phyloP scores from a whole-genome alignment of 2,329 filamentous ascomycete genomes.

The Ascosphaera pollenicola region DNA sequence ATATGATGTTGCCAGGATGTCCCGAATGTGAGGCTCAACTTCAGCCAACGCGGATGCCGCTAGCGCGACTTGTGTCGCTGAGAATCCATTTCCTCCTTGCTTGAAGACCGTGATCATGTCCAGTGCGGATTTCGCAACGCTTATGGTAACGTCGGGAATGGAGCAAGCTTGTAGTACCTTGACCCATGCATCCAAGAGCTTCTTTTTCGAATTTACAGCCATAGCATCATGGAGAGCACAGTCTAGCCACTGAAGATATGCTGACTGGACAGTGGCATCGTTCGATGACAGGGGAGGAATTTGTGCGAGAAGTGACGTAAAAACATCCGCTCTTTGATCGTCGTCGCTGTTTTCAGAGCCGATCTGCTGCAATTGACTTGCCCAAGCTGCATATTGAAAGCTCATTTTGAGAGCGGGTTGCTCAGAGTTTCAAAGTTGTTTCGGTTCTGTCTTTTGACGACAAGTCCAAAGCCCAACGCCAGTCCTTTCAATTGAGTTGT shows the following conservation, averaged over 20 bases:
- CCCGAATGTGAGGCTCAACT: constrained; percentile 34
- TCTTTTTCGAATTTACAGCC: neutral
- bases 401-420: too few species aligned
- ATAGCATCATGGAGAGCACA: neutral
- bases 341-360: neutral
- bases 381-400: neutral
- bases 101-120: neutral
- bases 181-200: neutral
- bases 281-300: neutral
- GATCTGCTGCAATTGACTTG: neutral
- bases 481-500: too few species aligned
- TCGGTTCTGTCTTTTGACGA: too few species aligned
- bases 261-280: neutral
- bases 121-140: neutral
- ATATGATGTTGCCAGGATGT: constrained; percentile 63
- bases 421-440: too few species aligned
- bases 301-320: neutral
- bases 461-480: too few species aligned
- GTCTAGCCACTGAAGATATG: neutral
- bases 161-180: neutral
- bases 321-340: neutral
- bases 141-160: neutral
- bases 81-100: neutral
- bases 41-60: neutral
- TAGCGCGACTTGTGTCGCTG: neutral